A percentile compares a stretch with the other conserved stretches of the same genome.
These are phyloP conservation scores for Boehmeria nivea DNA, from an alignment of 306 rosid genomes.

Conservation along the genomic window DNA sequence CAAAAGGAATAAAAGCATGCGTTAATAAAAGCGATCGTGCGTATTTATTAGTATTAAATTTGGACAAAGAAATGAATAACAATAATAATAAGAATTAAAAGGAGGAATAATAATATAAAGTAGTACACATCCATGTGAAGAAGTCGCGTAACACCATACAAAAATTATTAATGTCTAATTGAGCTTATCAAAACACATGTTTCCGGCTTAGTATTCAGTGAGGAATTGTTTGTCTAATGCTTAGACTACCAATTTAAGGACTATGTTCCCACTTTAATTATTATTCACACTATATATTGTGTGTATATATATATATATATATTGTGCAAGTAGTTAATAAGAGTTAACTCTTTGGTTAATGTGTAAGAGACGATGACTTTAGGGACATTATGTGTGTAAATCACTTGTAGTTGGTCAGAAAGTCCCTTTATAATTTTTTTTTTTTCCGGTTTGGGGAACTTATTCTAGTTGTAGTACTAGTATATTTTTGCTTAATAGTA, in stretches of 20 bases:
- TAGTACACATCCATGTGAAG: constrained; percentile 11
- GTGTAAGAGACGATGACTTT: constrained; percentile 10
- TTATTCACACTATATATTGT: neutral
- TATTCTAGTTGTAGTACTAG: neutral
- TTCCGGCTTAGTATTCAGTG: constrained; percentile 25
- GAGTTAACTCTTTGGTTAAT: constrained; percentile 8
- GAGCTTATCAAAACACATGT: neutral
- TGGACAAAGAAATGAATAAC: neutral
- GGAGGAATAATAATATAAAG: constrained; percentile 1
- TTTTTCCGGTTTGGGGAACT: constrained; percentile 4
- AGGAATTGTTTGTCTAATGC: constrained; percentile 17
- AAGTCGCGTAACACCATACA: constrained; percentile 11
- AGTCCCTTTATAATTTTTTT: constrained; percentile 5
- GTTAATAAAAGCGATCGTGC: neutral
- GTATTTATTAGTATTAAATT: neutral
- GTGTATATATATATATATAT: too few species aligned
- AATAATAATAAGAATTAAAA: neutral
- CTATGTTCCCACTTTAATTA: constrained; percentile 9
- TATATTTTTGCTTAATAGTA: neutral
- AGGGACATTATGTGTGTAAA: constrained; percentile 1
- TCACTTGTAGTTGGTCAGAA: constrained; percentile 15
- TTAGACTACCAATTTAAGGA: constrained; percentile 16
- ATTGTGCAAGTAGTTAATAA: too few species aligned
- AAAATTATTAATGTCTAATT: neutral
- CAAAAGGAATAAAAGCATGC: constrained; percentile 1